A percentile compares a stretch with the other conserved stretches of the same genome.
Conservation (phyloP, 331 rosid genomes). For the Stylosanthes scabra region DNA sequence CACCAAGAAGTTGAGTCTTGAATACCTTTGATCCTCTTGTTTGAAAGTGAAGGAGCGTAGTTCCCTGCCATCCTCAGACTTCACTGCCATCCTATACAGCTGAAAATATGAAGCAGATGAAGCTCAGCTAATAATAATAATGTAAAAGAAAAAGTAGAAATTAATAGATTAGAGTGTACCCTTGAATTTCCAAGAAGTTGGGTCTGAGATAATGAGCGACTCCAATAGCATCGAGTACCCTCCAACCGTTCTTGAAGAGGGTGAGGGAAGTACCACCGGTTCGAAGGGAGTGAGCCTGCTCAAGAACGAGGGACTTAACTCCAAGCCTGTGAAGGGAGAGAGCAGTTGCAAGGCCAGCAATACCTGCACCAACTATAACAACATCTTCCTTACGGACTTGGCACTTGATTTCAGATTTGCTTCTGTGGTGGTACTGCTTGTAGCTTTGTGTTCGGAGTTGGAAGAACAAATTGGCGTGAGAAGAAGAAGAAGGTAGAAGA, state of each 20-base stretch:
- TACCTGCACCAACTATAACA: conserved; percentile 52
- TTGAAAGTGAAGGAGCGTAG: conserved; percentile 83
- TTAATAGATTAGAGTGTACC: conserved; percentile 44
- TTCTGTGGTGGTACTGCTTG: background rate
- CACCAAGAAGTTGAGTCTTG: background rate
- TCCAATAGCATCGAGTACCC: conserved; percentile 83
- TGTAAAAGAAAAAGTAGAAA: background rate
- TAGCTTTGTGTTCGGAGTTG: background rate
- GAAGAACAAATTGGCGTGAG: conserved; percentile 24
- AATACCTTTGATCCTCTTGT: conserved; percentile 84
- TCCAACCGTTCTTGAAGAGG: conserved; percentile 93
- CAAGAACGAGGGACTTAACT: conserved; percentile 70
- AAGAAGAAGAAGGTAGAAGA: conserved; percentile 26
- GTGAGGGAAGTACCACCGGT: conserved; percentile 90
- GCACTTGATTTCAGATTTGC: conserved; percentile 21
- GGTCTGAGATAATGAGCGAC: conserved; percentile 76
- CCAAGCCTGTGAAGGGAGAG: conserved; percentile 65
- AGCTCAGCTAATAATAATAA: conserved; percentile 11
- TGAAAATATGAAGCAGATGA: conserved; percentile 54
- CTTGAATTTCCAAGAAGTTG: conserved; percentile 82
- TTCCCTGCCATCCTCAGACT: conserved; percentile 80
- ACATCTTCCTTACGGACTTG: conserved; percentile 46
- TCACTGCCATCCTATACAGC: conserved; percentile 89
- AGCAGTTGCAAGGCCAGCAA: conserved; percentile 50
- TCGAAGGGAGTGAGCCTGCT: conserved; percentile 85